Base-by-base conservation (phyloP, 225 moss, liverwort and hornwort genomes). In the Thuidium tamariscinum region DNA sequence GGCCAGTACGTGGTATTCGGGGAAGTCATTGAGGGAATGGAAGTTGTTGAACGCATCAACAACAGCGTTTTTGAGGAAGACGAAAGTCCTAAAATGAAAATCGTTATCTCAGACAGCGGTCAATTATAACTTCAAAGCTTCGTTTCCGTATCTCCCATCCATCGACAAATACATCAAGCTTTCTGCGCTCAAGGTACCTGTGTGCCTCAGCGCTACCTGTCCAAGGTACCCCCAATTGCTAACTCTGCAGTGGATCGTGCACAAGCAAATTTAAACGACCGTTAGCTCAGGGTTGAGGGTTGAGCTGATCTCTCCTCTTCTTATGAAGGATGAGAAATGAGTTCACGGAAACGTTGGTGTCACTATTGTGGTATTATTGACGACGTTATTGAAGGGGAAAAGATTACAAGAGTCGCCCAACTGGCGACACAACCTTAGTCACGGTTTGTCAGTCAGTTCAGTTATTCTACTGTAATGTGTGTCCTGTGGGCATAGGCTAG, bases 11-110 rank as follows among this genome's bases (percentile, higher is more conserved):
- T 92, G 83, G 93, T 94, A 51, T 94, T 95, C 75, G 95, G 95
- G 36, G 93, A 94, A 92, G 94, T 95, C 73, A 92, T 93, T 17
- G 93, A 95, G 87, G 95, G 95, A 65, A 95, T 95, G 93, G 91
- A 93, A 67, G 91, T 95, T 54, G 93, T 94, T 20, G 95, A 94
- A 44, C 91, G 92, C 78, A 93, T 95, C 85, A 95, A 93, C 89
- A 92, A 88, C 80, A 88, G 91, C 68, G 88, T 85, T 21, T 72
- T 90, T 39, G 71, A 84, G 60, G 89, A 84, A 14, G 90, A 94
- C 18, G 93, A 93, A 81, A 84, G 34, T 79, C 94, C 93, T 26
- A 89, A 66, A 82, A 82, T 88, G 83, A 91, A 86, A 64, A 86
- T 95, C 56, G 73, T 89, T 37, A 94, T 95, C 67, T 88, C 94